phyloP scores from a whole-genome alignment of 208 protist species.

The Kentomonas sorsogonicus region DNA sequence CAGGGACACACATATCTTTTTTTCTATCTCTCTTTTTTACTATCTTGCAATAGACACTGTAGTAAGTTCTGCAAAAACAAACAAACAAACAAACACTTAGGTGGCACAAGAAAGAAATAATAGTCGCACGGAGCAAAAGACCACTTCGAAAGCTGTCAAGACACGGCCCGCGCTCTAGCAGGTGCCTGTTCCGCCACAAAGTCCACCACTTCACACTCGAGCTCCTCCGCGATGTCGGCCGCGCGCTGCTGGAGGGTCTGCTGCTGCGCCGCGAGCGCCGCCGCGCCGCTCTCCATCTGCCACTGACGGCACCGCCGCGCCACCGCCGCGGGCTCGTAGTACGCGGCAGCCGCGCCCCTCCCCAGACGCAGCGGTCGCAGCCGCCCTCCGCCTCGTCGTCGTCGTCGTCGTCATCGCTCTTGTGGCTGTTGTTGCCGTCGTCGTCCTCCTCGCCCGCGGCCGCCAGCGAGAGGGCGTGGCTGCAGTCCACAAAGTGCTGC shows the following conservation, averaged over 20 bases:
- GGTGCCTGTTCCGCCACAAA: no score
- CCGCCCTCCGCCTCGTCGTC: slow-evolving; percentile 10
- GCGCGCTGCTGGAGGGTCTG: slow-evolving; percentile 17
- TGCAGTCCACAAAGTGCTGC: slow-evolving; percentile 49
- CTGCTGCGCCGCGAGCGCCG: slow-evolving; percentile 13
- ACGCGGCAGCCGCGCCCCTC: slow-evolving; percentile 3
- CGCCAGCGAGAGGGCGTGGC: slow-evolving; percentile 19
- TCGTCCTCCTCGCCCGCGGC: slow-evolving; percentile 13
- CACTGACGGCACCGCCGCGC: slow-evolving; percentile 22
- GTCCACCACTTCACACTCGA: slow-evolving; percentile 48
- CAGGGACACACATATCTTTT: no score
- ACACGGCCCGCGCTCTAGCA: no score
- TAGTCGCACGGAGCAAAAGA: no score
- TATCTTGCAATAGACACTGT: no score
- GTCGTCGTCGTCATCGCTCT: slow-evolving; percentile 8
- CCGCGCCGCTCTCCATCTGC: slow-evolving; percentile 17
- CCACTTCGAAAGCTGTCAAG: no score
- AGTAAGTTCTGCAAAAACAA: no score
- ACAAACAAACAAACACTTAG: no score
- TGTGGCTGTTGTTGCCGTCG: slow-evolving; percentile 1
- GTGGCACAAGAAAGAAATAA: no score
- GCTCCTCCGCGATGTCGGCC: slow-evolving; percentile 38
- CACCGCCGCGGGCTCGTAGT: slow-evolving; percentile 20
- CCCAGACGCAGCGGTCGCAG: no score
- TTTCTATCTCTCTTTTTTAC: no score